Conservation (phyloP, 352 stramenopile species). For the Phytophthora constricta region DNA sequence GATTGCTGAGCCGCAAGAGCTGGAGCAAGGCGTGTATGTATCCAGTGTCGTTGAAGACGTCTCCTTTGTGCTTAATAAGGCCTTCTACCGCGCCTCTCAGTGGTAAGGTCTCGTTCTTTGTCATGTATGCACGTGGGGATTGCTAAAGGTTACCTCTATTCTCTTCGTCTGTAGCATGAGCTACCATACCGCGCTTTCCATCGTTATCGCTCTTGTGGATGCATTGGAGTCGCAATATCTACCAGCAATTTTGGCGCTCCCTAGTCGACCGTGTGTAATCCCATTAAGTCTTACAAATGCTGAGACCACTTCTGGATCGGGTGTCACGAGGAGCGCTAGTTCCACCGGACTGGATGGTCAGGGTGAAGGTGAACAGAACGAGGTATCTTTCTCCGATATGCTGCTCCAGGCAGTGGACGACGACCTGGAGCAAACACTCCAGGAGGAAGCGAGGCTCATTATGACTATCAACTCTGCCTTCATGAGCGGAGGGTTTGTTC, state of each 20-base stretch:
- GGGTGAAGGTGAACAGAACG: slow-evolving; percentile 29
- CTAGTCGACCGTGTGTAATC: slow-evolving; percentile 65
- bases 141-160: slow-evolving; percentile 13
- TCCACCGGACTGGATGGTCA: slow-evolving; percentile 14
- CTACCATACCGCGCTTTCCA: slow-evolving; percentile 82
- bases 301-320: slow-evolving; percentile 2
- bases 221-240: slow-evolving; percentile 83
- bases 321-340: neutral
- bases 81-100: slow-evolving; percentile 76
- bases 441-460: slow-evolving; percentile 82
- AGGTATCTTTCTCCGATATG: slow-evolving; percentile 82
- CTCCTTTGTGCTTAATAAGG: slow-evolving; percentile 87
- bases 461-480: slow-evolving; percentile 91
- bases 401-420: slow-evolving; percentile 81
- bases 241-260: slow-evolving; percentile 73
- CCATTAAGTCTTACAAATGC: slow-evolving; percentile 37
- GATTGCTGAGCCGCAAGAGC: slow-evolving; percentile 80
- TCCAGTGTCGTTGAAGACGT: slow-evolving; percentile 86
- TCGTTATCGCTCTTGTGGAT: slow-evolving; percentile 87
- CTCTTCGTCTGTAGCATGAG: slow-evolving; percentile 55
- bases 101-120: slow-evolving; percentile 51
- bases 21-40: slow-evolving; percentile 72
- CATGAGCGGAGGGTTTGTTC: slow-evolving; percentile 80
- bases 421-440: slow-evolving; percentile 61
- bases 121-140: neutral